These are phyloP conservation scores for Polychytrium aggregatum DNA, from an alignment of 192 early-diverging fungal species.

Conservation along the genomic window DNA sequence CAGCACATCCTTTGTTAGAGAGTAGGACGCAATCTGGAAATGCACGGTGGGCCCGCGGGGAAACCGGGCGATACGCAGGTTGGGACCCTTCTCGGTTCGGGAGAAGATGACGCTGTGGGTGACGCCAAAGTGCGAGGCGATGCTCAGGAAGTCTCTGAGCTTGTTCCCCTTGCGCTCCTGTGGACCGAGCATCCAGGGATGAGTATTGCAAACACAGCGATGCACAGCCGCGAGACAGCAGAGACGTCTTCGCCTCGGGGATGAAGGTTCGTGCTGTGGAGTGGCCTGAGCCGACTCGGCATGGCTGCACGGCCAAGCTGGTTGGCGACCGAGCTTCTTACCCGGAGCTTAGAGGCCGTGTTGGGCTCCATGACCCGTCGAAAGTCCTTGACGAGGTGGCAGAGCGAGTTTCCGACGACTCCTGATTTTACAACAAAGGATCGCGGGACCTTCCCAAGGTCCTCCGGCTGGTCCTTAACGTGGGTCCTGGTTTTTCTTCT, in stretches of 20 bases:
- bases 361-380: constrained; percentile 89
- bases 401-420: constrained; percentile 61
- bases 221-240: not conserved
- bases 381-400: constrained; percentile 69
- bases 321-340: too few species aligned
- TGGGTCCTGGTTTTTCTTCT: too few species aligned
- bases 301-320: not conserved
- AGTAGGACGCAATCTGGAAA: constrained; percentile 73
- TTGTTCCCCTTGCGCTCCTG: constrained; percentile 84
- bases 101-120: constrained; percentile 86
- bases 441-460: too few species aligned
- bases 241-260: not conserved
- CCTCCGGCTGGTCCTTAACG: too few species aligned
- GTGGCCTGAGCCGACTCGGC: not conserved
- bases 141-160: constrained; percentile 82
- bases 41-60: constrained; percentile 89
- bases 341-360: constrained; percentile 74
- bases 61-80: constrained; percentile 73
- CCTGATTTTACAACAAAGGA: constrained; percentile 92
- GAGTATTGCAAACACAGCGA: not conserved
- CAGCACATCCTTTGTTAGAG: constrained; percentile 72
- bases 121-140: constrained; percentile 75
- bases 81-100: constrained; percentile 59
- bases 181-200: not conserved
- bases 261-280: not conserved